Evolutionary conservation across 257 asterid species (phyloP), one percentile per base, ranked within the genome.

Genomic region (Plantago elongata): DNA sequence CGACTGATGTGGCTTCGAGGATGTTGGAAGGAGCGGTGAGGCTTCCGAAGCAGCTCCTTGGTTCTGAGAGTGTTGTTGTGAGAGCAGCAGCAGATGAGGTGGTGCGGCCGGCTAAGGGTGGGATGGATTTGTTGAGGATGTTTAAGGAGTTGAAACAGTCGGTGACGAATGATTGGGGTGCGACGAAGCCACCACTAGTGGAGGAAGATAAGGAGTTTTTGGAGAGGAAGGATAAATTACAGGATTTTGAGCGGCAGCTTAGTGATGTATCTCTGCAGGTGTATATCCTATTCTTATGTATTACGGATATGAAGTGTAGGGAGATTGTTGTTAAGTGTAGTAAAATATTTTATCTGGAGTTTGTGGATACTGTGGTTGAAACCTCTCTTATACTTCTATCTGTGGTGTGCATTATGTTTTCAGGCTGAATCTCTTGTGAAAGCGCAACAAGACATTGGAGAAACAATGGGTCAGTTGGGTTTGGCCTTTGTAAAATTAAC

Each of bases 361-460:
- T 54, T 54, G 13, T 13, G 11, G 51, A 30, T 1, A 22, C 56
- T 56, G 50, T 70, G 40, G 44, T 46, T 50, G 43, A 64, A 30
- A 34, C 5, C 40, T 34, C 7, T 51, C 29, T 51, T 60, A 22
- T 22, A 22, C 2, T 22, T 22, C 27, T 11, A 3, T 11, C 42
- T 73, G 22, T 63, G 64, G n/a, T 51, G 60, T 72, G 37, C 63
- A 18, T 60, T 70, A 18, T 46, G 16, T 69, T 61, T 65, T 65
- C 74, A 89, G 99, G 97, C 99, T 30, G 99, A 93, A 82, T 74
- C 88, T 65, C 91, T 93, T 57, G 97, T 93, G 30, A 89, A 89
- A 74, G 81, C 91, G 54, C 97, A 93, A 74, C 96, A 93, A 77
- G 99, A 93, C 65, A 93, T 87, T 47, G 97, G 99, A 76, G 97